phyloP scores from a whole-genome alignment of 768 basidiomycete species.

The Mycena belliarum region DNA sequence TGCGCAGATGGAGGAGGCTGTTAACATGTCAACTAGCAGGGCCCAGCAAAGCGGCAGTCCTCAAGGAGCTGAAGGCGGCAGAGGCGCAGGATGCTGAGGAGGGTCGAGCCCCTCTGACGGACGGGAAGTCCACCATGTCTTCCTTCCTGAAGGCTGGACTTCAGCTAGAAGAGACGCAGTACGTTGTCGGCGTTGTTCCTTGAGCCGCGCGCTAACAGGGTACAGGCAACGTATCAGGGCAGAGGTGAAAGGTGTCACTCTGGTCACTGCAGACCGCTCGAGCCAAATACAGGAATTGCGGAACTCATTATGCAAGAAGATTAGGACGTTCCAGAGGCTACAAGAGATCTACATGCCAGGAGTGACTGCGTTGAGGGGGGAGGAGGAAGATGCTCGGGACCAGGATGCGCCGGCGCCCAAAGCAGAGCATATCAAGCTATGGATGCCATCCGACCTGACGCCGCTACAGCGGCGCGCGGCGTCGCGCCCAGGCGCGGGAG shows the following conservation, averaged over 20 bases:
- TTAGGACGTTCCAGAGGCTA: neutral
- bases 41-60: neutral
- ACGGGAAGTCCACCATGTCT: neutral
- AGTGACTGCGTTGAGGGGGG: neutral
- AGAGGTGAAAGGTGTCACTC: neutral
- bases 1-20: neutral
- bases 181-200: neutral
- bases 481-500: neutral
- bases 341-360: slow-evolving; percentile 7
- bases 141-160: slow-evolving; percentile 7
- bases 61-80: neutral
- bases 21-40: neutral
- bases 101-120: neutral
- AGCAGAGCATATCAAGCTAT: slow-evolving; percentile 14
- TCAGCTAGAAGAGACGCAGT: slow-evolving; percentile 16
- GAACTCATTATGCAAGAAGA: neutral
- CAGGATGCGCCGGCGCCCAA: neutral
- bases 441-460: slow-evolving; percentile 9
- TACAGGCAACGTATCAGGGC: neutral
- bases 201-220: no score
- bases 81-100: neutral
- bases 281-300: slow-evolving; percentile 3
- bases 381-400: slow-evolving; percentile 4
- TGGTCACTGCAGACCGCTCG: neutral
- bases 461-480: neutral